Evolutionary conservation across 106 monocot species (phyloP), one percentile per base, ranked within the genome.

Genomic region (Posidonia australis): DNA sequence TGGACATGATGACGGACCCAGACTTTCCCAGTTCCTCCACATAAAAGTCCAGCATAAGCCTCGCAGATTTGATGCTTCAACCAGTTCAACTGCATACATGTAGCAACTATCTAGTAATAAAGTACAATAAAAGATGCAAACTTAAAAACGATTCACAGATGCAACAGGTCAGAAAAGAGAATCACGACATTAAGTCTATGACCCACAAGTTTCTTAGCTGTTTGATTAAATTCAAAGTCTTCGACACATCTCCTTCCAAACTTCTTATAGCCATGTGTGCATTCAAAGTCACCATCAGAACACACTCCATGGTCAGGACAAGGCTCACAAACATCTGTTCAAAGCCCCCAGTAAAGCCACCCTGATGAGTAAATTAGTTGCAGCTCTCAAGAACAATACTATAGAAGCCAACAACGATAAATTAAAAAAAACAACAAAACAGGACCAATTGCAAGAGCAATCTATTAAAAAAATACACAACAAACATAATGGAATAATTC

Each of bases 221-320:
- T 82, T 66, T 70, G 66, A 63, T 76, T 77, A 32, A 90, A 58
- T 46, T 76, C 52, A 26, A 76, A 73, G 74, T 94, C 89, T 70
- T 94, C 84, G 46, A 84, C 30, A 42, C 93, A 94, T 51, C 44
- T 74, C 58, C 81, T 83, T 26, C 93, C 82, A 44, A 74, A 71
- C 68, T 74, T 94, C 46, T 78, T 84, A 60, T 79, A 94, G 2
- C 93, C 93, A 80, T 74, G 79, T 41, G 63, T 30, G 60, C 93
- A 94, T 28, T 77, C 76, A 29, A 86, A 77, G 45, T 82, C 66
- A 13, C 89, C 89, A 49, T 67, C 25, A 47, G 73, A 73, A 67
- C 93, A 94, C 46, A 63, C 65, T 19, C 83, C 93, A 74, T 86
- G 67, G 5, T 70, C 78, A 55, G 93, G 93, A 62, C 93, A 94